phyloP scores from a whole-genome alignment of 2,329 filamentous ascomycete genomes.

The Aschersonia sp. region DNA sequence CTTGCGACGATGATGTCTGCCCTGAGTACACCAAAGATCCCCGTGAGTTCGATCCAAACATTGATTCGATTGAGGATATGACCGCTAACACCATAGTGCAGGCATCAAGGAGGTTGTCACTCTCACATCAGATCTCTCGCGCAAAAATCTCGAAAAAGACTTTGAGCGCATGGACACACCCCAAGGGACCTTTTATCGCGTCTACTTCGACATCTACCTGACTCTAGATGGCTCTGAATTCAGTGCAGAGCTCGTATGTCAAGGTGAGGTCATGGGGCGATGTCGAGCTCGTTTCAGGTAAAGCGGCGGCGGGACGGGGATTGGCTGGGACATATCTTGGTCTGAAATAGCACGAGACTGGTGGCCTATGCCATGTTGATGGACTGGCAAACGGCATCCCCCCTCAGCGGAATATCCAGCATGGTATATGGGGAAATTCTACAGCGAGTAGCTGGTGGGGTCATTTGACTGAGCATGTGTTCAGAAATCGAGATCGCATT shows the following conservation, averaged over 20 bases:
- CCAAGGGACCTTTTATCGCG: slow-evolving; percentile 87
- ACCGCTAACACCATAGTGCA: slow-evolving; percentile 24
- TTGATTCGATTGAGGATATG: not conserved
- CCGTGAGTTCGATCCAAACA: slow-evolving; percentile 48
- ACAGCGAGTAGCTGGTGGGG: too few relatives aligned
- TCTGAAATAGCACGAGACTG: not conserved
- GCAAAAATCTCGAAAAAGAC: slow-evolving; percentile 98
- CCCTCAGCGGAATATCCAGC: not conserved
- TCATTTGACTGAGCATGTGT: too few relatives aligned
- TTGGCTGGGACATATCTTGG: not conserved
- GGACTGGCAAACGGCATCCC: too few relatives aligned
- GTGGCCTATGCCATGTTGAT: not conserved
- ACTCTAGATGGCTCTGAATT: slow-evolving; percentile 96
- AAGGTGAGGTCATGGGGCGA: slow-evolving; percentile 96
- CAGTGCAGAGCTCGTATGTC: slow-evolving; percentile 95
- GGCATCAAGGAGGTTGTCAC: slow-evolving; percentile 99
- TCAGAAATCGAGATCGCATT: too few relatives aligned
- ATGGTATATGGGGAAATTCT: not conserved
- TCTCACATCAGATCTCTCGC: slow-evolving; percentile 86
- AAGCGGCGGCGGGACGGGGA: slow-evolving; percentile 2
- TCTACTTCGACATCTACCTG: slow-evolving; percentile 69
- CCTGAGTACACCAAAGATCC: slow-evolving; percentile 99
- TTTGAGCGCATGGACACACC: slow-evolving; percentile 99
- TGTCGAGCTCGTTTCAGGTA: slow-evolving; percentile 80
- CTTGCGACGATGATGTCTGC: slow-evolving; percentile 94